These are phyloP conservation scores for Komagataella kurtzmanii DNA, from an alignment of 805 yeast genomes.

Conservation along the genomic window DNA sequence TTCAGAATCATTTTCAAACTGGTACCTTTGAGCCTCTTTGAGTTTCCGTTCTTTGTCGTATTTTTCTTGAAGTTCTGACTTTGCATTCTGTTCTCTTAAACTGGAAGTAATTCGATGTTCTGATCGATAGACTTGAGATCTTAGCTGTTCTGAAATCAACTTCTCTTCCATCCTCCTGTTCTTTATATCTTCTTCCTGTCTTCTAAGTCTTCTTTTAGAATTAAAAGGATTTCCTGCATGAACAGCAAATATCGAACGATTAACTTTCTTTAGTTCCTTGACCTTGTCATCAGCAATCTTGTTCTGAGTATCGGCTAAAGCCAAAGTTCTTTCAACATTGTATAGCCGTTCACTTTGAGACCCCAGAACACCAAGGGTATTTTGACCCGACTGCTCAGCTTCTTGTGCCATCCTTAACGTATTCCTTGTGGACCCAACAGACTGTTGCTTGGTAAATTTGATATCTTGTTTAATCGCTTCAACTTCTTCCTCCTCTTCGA, in stretches of 20 bases:
- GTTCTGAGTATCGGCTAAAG: slow-evolving; percentile 71
- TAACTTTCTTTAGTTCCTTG: slow-evolving; percentile 61
- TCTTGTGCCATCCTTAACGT: slow-evolving; percentile 61
- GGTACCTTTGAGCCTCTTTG: slow-evolving; percentile 53
- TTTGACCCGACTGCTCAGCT: slow-evolving; percentile 62
- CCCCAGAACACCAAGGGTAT: slow-evolving; percentile 85
- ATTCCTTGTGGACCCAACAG: slow-evolving; percentile 75
- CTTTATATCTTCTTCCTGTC: slow-evolving; percentile 58
- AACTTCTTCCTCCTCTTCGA: slow-evolving; percentile 74
- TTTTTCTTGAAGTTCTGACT: slow-evolving; percentile 23
- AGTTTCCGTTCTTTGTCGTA: slow-evolving; percentile 39
- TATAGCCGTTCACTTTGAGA: slow-evolving; percentile 83
- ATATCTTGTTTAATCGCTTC: slow-evolving; percentile 77
- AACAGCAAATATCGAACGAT: slow-evolving; percentile 72
- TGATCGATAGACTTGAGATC: slow-evolving; percentile 25
- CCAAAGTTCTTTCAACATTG: slow-evolving; percentile 64
- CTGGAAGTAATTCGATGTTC: slow-evolving; percentile 60
- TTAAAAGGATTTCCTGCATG: slow-evolving; percentile 82
- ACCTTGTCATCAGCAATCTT: slow-evolving; percentile 75
- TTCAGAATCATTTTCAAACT: slow-evolving; percentile 82
- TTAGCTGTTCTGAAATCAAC: slow-evolving; percentile 11
- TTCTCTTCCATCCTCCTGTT: slow-evolving; percentile 30
- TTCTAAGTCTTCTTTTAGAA: slow-evolving; percentile 58
- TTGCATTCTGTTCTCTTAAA: slow-evolving; percentile 26
- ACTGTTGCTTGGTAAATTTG: slow-evolving; percentile 73